Evolutionary conservation across 1,139 yeast genomes (phyloP).

Genomic region (Suhomyces maxii): DNA sequence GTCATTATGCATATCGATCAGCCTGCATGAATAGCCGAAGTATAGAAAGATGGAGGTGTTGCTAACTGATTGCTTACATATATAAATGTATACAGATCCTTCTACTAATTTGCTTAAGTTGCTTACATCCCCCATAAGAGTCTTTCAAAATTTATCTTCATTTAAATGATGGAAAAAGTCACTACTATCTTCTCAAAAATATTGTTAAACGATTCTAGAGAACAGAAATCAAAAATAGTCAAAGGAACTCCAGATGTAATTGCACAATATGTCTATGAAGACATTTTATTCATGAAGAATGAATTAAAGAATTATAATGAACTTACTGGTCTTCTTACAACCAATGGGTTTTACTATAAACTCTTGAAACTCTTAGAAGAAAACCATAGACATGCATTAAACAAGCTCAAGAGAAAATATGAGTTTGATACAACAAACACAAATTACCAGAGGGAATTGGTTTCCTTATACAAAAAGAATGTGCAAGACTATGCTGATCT

Average conservation of each 20-base stretch:
- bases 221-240: constrained; percentile 7
- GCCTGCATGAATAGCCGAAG: background rate
- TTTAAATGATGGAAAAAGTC: background rate
- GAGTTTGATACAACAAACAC: constrained; percentile 12
- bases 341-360: constrained; percentile 19
- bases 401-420: constrained; percentile 13
- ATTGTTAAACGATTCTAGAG: background rate
- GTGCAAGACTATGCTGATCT: constrained; percentile 21
- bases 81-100: background rate
- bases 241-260: constrained; percentile 22
- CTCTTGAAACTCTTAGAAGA: constrained; percentile 20
- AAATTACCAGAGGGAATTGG: constrained; percentile 17
- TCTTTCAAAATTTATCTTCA: too few species aligned
- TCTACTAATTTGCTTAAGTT: background rate
- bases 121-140: background rate
- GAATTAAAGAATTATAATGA: constrained; percentile 24
- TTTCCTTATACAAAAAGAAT: constrained; percentile 18
- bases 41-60: background rate
- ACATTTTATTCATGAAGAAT: constrained; percentile 18
- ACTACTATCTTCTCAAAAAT: background rate
- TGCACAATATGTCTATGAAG: constrained; percentile 22
- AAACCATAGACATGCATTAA: constrained; percentile 18
- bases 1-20: constrained; percentile 2
- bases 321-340: constrained; percentile 17
- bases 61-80: background rate